Conservation (phyloP, 139 green algal genomes). For the Chlorella sp. region DNA sequence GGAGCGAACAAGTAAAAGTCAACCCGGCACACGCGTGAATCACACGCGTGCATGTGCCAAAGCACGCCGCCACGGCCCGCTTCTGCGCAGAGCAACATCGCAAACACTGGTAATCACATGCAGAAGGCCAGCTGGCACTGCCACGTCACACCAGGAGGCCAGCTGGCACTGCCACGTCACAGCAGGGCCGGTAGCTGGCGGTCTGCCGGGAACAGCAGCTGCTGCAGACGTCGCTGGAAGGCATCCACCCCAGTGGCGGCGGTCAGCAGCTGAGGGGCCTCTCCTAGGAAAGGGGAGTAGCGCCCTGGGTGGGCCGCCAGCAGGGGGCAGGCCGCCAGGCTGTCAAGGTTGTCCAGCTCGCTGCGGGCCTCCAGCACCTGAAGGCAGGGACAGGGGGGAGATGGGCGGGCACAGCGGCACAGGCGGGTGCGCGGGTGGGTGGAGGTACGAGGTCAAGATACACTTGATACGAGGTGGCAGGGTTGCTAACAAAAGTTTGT, state of each 20-base stretch:
- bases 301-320: neutral
- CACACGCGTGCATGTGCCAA: too few relatives aligned
- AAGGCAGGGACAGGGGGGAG: neutral
- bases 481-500: too few relatives aligned
- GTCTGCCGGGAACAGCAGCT: conserved; percentile 17
- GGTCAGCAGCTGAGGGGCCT: conserved; percentile 20
- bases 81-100: too few relatives aligned
- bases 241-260: conserved; percentile 11
- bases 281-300: conserved; percentile 25
- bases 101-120: too few relatives aligned
- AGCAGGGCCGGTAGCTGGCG: conserved; percentile 9
- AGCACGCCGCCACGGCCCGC: too few relatives aligned
- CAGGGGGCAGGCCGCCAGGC: conserved; percentile 17
- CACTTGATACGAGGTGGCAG: too few relatives aligned
- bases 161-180: neutral
- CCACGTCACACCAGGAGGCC: too few relatives aligned
- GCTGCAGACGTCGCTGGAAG: conserved; percentile 32
- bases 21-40: too few relatives aligned
- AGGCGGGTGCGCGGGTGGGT: neutral
- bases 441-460: too few relatives aligned
- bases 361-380: conserved; percentile 41
- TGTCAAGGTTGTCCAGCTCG: conserved; percentile 43
- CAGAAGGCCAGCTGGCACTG: too few relatives aligned
- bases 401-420: neutral
- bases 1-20: too few relatives aligned